A percentile compares a stretch with the other conserved stretches of the same genome.
These are phyloP conservation scores for Yarrowia sp. DNA, from an alignment of 805 yeast genomes.

Conservation along the genomic window DNA sequence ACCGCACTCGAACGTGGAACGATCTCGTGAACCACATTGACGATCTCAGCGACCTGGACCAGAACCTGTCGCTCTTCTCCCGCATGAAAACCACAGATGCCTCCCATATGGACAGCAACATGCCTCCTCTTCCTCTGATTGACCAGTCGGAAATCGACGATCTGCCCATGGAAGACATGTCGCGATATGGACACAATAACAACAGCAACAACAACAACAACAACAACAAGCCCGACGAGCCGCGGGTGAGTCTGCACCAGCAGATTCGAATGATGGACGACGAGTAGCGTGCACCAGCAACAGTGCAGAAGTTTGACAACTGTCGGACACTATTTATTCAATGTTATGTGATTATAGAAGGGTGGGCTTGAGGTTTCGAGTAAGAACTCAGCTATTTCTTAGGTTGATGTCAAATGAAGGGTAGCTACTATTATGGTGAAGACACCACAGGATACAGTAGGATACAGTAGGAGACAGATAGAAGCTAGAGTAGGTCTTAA, in stretches of 20 bases:
- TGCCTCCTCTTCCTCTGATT: constrained; percentile 18
- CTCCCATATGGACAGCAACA: constrained; percentile 12
- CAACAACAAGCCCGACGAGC: not conserved
- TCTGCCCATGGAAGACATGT: constrained; percentile 37
- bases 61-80: constrained; percentile 3
- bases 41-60: constrained; percentile 12
- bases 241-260: constrained; percentile 29
- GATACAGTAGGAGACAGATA: no score
- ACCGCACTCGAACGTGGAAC: constrained; percentile 14
- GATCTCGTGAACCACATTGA: constrained; percentile 37
- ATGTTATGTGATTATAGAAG: constrained; percentile 8
- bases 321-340: constrained; percentile 29
- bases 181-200: constrained; percentile 1
- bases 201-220: no score
- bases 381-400: no score
- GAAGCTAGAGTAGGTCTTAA: no score
- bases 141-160: constrained; percentile 39
- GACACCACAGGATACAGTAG: no score
- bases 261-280: constrained; percentile 38
- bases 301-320: no score
- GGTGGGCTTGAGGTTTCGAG: not conserved
- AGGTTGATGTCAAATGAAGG: no score
- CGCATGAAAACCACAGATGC: constrained; percentile 29
- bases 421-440: no score
- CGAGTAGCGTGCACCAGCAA: constrained; percentile 14